Base-by-base conservation (phyloP, 208 protist species). In the Leishmania amazonensis region DNA sequence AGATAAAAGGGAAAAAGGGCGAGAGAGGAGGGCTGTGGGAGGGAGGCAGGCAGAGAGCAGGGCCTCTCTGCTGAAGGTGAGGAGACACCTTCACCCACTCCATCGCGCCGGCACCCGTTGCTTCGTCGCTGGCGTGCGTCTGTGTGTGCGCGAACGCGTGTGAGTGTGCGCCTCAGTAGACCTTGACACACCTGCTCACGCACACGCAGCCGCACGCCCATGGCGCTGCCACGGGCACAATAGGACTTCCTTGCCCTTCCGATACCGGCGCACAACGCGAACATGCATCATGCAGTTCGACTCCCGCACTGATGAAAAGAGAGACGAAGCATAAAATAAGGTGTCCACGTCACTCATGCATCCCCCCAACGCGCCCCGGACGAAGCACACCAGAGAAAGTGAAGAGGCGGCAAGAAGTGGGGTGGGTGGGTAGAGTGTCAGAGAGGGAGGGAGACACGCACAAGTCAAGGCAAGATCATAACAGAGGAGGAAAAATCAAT, bases 1-100 rank as follows among this genome's bases (percentile, higher is more conserved):
- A 60, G 51, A 31, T 40, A 80, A 42, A 62, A 62, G n/a, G 45
- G 28, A 72, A 80, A 76, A 68, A 24, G 45, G 77, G 7, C 19
- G 38, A 65, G 38, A 73, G 54, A 76, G n/a, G 9, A 70, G 64
- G 3, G 24, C 31, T 38, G 13, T 0, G 64, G 15, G 11, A 42
- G 31, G 28, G 35, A 42, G 64, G 5, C 11, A 31, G 57, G 57
- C 5, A 62, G 57, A 24, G 24, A 8, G 57, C 19, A 35, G 60
- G 57, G 1, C 28, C 57, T 62, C 57, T 24, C 7, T 24, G 24
- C 28, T 24, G 57, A 62, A 62, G 57, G 57, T 2, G 28, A 62
- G 57, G 28, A 62, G 31, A 15, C 57, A n/a, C 57, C 57, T 24
- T 62, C 24, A 13, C 28, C 57, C 24, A 24, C 57, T 62, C 24